These are phyloP conservation scores for Skeletonema tropicum DNA, from an alignment of 108 stramenopile genomes.

Conservation along the genomic window DNA sequence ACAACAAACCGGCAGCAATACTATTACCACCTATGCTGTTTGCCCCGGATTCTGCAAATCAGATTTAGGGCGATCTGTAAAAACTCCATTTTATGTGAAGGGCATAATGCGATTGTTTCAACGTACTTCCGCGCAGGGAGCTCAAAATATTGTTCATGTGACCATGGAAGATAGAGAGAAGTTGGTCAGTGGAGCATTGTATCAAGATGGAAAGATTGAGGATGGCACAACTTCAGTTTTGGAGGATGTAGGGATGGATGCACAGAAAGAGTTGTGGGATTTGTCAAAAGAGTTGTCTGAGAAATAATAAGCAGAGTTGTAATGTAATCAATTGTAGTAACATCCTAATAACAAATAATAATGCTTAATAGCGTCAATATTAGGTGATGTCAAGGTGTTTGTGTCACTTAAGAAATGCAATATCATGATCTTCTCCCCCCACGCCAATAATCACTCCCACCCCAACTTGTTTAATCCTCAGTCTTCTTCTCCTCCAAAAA, in stretches of 20 bases:
- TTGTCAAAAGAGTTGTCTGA: slow-evolving; percentile 45
- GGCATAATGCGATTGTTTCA: slow-evolving; percentile 42
- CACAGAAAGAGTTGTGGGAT: slow-evolving; percentile 45
- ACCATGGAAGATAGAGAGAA: slow-evolving; percentile 27
- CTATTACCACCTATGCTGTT: slow-evolving; percentile 42
- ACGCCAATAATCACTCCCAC: not conserved
- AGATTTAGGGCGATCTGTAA: slow-evolving; percentile 33
- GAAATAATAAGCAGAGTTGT: slow-evolving; percentile 3
- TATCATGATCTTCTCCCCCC: not conserved
- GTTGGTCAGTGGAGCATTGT: slow-evolving; percentile 43
- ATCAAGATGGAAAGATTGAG: slow-evolving; percentile 49
- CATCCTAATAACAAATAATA: not conserved
- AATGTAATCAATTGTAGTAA: not conserved
- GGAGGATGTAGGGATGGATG: slow-evolving; percentile 23
- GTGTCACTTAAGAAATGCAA: not conserved
- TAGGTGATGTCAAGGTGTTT: no score
- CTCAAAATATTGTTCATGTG: slow-evolving; percentile 45
- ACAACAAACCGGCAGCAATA: slow-evolving; percentile 18
- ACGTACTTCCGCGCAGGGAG: slow-evolving; percentile 41
- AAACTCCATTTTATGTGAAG: slow-evolving; percentile 22
- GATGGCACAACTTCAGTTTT: slow-evolving; percentile 18
- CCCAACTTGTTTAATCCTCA: slow-evolving; percentile 7
- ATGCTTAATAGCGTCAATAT: no score
- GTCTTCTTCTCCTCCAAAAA: slow-evolving; percentile 74
- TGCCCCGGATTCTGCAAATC: slow-evolving; percentile 52